These are phyloP conservation scores for Orbilia brochopaga DNA, from an alignment of 2,329 filamentous ascomycete species.

Conservation along the genomic window DNA sequence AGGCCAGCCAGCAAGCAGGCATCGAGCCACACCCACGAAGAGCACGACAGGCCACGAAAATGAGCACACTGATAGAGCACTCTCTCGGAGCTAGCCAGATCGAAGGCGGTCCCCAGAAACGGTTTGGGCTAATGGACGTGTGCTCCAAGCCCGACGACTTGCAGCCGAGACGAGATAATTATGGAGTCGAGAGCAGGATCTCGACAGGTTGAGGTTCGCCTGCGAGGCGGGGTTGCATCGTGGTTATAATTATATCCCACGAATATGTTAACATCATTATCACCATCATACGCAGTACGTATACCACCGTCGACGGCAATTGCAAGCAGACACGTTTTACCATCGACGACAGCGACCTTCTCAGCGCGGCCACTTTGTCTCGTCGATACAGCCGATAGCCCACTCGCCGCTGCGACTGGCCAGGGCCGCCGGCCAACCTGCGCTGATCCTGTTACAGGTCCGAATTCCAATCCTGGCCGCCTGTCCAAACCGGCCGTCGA, in stretches of 20 bases:
- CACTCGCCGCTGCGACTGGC: not conserved
- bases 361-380: no score
- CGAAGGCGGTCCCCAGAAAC: not conserved
- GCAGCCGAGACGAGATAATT: conserved; percentile 2
- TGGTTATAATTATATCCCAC: no score
- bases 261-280: no score
- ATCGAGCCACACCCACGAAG: not conserved
- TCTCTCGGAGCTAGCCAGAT: not conserved
- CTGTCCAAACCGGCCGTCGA: not conserved
- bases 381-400: not conserved
- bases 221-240: no score
- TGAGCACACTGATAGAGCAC: not conserved
- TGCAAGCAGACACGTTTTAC: no score
- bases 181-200: not conserved
- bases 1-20: not conserved
- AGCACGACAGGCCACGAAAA: not conserved
- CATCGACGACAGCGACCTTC: no score
- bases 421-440: not conserved
- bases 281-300: no score
- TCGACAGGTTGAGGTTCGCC: no score
- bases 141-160: not conserved
- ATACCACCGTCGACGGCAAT: no score
- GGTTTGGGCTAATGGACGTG: not conserved
- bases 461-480: conserved; percentile 1
- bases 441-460: conserved; percentile 1